Evolutionary conservation across 2,329 filamentous ascomycete genomes (phyloP).

Genomic region (Metarhizium album): DNA sequence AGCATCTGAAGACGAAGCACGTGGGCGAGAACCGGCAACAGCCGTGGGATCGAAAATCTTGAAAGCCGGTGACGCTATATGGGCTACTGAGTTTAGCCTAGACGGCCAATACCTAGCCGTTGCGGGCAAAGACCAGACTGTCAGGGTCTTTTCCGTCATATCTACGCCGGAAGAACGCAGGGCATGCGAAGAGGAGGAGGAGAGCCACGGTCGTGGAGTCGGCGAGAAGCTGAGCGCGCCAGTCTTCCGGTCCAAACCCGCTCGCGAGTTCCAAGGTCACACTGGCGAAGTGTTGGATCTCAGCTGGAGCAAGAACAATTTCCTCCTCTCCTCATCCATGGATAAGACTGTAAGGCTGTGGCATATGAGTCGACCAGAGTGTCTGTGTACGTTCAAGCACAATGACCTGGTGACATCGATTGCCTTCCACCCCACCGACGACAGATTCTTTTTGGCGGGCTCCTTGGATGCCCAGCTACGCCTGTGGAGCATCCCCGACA

Average conservation of each 20-base stretch:
- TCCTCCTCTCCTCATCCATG: conserved; percentile 91
- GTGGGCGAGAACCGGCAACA: conserved; percentile 22
- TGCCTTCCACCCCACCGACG: conserved; percentile 86
- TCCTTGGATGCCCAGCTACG: conserved; percentile 81
- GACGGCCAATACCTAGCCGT: conserved; percentile 86
- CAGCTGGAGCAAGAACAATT: conserved; percentile 99
- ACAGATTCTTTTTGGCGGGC: conserved; percentile 92
- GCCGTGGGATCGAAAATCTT: conserved; percentile 30
- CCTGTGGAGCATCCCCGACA: conserved; percentile 95
- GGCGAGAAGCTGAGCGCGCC: conserved; percentile 70
- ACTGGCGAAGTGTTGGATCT: conserved; percentile 78
- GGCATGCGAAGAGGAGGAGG: conserved; percentile 55
- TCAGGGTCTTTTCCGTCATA: conserved; percentile 84
- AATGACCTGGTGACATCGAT: conserved; percentile 93
- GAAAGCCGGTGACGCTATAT: conserved; percentile 58
- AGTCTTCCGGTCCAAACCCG: conserved; percentile 71
- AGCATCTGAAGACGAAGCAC: conserved; percentile 17
- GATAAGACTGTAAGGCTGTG: conserved; percentile 93
- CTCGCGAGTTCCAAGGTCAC: conserved; percentile 75
- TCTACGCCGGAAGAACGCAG: conserved; percentile 69
- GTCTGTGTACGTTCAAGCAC: conserved; percentile 87
- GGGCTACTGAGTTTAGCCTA: conserved; percentile 86
- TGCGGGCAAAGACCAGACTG: conserved; percentile 77
- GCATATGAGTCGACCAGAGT: conserved; percentile 79
- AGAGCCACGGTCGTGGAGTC: conserved; percentile 15